Conservation (phyloP, 2,329 filamentous ascomycete species). For the Herpotrichia juniperi region DNA sequence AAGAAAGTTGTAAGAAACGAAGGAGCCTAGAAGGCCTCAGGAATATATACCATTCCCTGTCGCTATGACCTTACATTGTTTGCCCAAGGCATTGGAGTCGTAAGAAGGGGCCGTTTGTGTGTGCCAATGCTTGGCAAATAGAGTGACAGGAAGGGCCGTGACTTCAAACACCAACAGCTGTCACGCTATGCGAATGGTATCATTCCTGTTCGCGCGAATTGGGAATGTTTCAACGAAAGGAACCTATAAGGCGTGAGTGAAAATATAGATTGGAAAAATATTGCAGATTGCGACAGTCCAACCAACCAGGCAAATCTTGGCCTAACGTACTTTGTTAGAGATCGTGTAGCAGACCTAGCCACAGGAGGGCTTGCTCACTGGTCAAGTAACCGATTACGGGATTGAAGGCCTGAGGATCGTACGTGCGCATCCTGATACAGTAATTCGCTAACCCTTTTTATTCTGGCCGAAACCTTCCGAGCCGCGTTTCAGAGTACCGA, state of each 20-base stretch:
- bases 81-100: neutral
- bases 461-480: neutral
- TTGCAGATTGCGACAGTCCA: neutral
- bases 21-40: neutral
- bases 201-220: neutral
- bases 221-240: neutral
- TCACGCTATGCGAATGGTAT: neutral
- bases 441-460: neutral
- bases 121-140: neutral
- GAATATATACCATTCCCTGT: neutral
- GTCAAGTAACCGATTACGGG: neutral
- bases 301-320: neutral
- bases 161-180: conserved; percentile 1
- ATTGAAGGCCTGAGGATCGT: neutral
- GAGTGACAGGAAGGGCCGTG: neutral
- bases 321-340: conserved; percentile 3
- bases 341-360: conserved; percentile 1
- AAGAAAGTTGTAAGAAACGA: neutral
- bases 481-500: conserved; percentile 4
- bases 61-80: neutral
- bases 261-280: neutral
- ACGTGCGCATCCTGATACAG: neutral
- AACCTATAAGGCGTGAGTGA: neutral
- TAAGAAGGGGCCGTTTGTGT: neutral
- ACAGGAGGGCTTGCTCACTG: neutral